Evolutionary conservation across 129 eudicot genomes (phyloP), one percentile per base, ranked within the genome.

Genomic region (Centrapalus pauciflorus): DNA sequence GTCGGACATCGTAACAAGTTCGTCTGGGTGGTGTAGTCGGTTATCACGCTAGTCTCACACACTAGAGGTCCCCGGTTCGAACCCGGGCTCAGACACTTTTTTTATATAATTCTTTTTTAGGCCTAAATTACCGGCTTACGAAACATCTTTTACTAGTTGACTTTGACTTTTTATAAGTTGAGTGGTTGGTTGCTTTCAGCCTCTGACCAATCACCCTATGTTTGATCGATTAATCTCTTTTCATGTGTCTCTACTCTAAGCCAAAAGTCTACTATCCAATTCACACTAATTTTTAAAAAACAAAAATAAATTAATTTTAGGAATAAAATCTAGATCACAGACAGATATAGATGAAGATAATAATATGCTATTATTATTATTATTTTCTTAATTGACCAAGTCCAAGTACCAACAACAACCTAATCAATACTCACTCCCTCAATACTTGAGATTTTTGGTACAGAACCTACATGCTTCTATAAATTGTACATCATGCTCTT

Each of bases 1-100:
- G n/a, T n/a, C n/a, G n/a, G n/a, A n/a, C 4, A 12, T 2, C 3
- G 2, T 0, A 56, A 28, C 62, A n/a, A 56, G 6, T 1, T 61
- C 8, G 86, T 85, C 85, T 83, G 88, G 96, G 94, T 89, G 96
- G 96, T 83, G 94, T 85, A 89, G 94, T 89, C 55, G 85, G 89
- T 89, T 82, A 83, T 82, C 87, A 79, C 90, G 84, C 81, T 84
- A 84, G 91, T 81, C 95, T 84, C 95, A 84, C 88, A 82, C 97
- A 86, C 95, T 90, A 90, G 88, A 90, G 97, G 91, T 81, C 97
- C 95, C 95, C 95, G 86, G 97, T 86, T 89, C 95, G 95, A 86
- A 83, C 97, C 95, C 87, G 97, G 97, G 97, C 97, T 83, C 96
- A 83, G 94, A 82, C 90, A 89, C 2, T 10, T 61, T 58, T 55